Percentiles rank a stretch among this genome's conserved stretches.
phyloP scores from a whole-genome alignment of 495 filamentous ascomycete genomes.

The Bacidia gigantensis region DNA sequence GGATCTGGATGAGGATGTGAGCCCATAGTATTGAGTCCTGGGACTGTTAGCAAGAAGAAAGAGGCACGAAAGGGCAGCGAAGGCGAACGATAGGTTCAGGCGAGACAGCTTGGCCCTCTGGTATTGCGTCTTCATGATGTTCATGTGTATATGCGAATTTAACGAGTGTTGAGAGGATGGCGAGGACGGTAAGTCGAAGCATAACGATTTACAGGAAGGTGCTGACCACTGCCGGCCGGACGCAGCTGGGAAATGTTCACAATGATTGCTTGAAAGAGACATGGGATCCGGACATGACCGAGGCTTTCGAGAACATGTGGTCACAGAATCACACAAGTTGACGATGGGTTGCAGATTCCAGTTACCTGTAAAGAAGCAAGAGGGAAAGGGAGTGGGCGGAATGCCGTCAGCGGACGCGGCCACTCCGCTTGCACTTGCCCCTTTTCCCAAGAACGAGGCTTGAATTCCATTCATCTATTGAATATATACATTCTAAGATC shows the following conservation, averaged over 20 bases:
- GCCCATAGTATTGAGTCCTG: constrained; percentile 81
- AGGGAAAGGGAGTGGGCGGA: background rate
- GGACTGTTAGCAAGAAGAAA: constrained; percentile 2
- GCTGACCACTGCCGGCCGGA: too few species aligned
- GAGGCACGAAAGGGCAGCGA: background rate
- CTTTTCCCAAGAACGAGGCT: too few species aligned
- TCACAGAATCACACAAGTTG: background rate
- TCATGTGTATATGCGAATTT: constrained; percentile 46
- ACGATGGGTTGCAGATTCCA: background rate
- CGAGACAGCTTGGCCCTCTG: constrained; percentile 63
- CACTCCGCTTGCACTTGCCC: background rate
- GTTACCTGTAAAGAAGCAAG: background rate
- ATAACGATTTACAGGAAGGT: constrained; percentile 2
- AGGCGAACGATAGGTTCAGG: constrained; percentile 66
- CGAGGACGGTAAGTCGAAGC: constrained; percentile 1
- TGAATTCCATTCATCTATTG: too few species aligned
- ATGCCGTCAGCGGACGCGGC: background rate
- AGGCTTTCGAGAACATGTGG: background rate
- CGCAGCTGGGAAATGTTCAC: too few species aligned
- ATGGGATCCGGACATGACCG: background rate
- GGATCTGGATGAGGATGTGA: constrained; percentile 80
- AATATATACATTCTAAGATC: too few species aligned
- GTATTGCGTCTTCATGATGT: constrained; percentile 59
- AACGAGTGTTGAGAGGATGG: constrained; percentile 22
- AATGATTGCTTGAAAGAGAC: background rate